Evolutionary conservation across 2,329 filamentous ascomycete species (phyloP), one percentile per base, ranked within the genome.

Genomic region (Fusarium oligoseptatum): DNA sequence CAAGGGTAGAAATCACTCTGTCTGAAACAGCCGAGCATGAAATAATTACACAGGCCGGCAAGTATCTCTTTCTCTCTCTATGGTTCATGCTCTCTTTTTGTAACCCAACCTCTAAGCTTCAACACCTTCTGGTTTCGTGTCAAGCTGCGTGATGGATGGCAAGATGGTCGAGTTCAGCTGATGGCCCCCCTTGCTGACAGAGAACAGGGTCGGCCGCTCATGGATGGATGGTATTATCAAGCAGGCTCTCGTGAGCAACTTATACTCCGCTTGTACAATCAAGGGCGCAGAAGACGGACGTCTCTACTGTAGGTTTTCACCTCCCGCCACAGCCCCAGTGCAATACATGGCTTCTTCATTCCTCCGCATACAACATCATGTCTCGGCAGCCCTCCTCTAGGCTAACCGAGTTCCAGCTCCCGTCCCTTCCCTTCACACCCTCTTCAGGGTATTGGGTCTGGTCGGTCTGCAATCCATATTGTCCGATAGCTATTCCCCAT

Each of bases 1-100:
- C 22, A 55, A 69, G 48, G 39, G 55, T 45, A 58, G 20, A 66
- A 76, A 66, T 27, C 67, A 76, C 67, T 74, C 60, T 77, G 71
- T 70, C 64, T 78, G 75, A 78, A 78, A 78, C 76, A 78, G 72
- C 72, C 68, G 70, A 70, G 70, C 68, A 55, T 39, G 41, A 48
- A 32, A 60, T 68, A 52, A 71, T 60, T 60, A 60, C 39, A 68
- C 58, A 10, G 37, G 57, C 22, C 55, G 10, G 43, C 20, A 43
- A 60, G 48, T 61, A 62, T 75, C 68, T 70, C 68, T 70, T 69
- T 67, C 64, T 74, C 71, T 60, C 27, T 14, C 24, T 12, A 6
- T 62, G 43, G n/a, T 58, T 41, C 41, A 27, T 43, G 36, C 22
- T 14, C 32, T 34, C 32, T 34, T 2, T 34, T 34, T 34, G 32